Evolutionary conservation across 2,329 filamentous ascomycete genomes (phyloP).

Genomic region (Trichoderma koningii): DNA sequence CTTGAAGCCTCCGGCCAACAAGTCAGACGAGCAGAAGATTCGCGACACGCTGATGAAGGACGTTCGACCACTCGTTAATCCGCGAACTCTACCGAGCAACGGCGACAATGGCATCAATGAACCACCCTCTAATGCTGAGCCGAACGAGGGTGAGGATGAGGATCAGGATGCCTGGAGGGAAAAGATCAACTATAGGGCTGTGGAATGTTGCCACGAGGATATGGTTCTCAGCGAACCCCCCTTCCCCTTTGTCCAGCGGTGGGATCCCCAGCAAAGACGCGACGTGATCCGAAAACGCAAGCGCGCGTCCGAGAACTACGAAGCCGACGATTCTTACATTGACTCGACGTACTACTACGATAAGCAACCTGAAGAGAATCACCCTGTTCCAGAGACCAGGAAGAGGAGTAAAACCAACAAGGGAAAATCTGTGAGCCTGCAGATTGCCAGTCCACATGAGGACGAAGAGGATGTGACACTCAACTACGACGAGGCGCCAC

Average conservation of each 20-base stretch:
- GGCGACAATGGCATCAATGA: not conserved
- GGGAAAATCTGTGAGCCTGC: slow-evolving; percentile 37
- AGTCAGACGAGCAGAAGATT: slow-evolving; percentile 66
- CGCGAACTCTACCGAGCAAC: slow-evolving; percentile 36
- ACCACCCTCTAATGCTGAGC: slow-evolving; percentile 6
- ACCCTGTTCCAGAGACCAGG: slow-evolving; percentile 19
- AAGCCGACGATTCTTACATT: slow-evolving; percentile 37
- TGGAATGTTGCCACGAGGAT: slow-evolving; percentile 78
- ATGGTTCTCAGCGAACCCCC: slow-evolving; percentile 73
- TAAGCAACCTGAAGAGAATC: slow-evolving; percentile 42
- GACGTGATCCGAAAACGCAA: slow-evolving; percentile 53
- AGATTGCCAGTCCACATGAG: slow-evolving; percentile 26
- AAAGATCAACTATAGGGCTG: slow-evolving; percentile 73
- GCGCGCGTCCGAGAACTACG: slow-evolving; percentile 43
- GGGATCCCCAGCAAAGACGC: slow-evolving; percentile 72
- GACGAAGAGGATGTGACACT: slow-evolving; percentile 40
- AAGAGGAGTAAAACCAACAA: slow-evolving; percentile 45
- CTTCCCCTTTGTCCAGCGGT: slow-evolving; percentile 86
- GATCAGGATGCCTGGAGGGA: slow-evolving; percentile 69
- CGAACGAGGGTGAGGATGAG: slow-evolving; percentile 40
- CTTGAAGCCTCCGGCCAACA: slow-evolving; percentile 66
- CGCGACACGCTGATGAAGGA: slow-evolving; percentile 61
- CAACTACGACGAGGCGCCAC: slow-evolving; percentile 44
- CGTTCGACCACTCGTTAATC: slow-evolving; percentile 46
- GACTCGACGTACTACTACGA: slow-evolving; percentile 37